Base-by-base conservation (phyloP, 176 grass and related monocot species). In the Musa beccarii region DNA sequence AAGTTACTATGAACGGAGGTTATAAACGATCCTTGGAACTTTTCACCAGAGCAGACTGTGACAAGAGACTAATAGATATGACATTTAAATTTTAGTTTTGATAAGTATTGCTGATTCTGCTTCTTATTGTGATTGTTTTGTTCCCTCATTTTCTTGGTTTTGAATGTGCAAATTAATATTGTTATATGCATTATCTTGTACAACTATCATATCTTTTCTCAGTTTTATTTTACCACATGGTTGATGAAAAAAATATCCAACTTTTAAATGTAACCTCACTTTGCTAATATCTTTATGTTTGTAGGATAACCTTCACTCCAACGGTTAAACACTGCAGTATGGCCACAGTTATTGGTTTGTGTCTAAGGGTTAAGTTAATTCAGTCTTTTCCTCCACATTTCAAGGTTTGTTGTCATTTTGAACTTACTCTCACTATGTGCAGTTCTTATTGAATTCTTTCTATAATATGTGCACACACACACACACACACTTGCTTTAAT, bases 231-330 rank as follows among this genome's bases (percentile, higher is more conserved):
- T 63, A 28, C 63, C 6, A 9, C 20, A 11, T 84, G 8, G 16
- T 53, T 73, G 73, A 61, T 78, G 1, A 65, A 59, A 56, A 63
- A 63, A 52, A 69, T 72, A 51, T 61, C 26, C 50, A 73, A 19
- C 22, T 22, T 68, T 29, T 66, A 12, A 34, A 68, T 76, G 3
- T 16, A 13, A 26, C n/a, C 22, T 54, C 56, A 55, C 17, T 73
- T 15, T 81, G 19, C 26, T 66, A 52, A 53, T 76, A 29, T 56
- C 69, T 85, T 70, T 8, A 9, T 82, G 28, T 68, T 54, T 89
- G 75, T 84, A 98, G 88, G 88, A 98, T 98, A 86, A 98, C 86
- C 69, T 98, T 98, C 90, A 98, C 95, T 55, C 95, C 95, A 84
- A 98, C 95, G 49, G 95, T 98, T 49, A 90, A 93, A 28, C 90